Evolutionary conservation across 2,329 filamentous ascomycete species (phyloP).

Genomic region (Xylaria sp.): DNA sequence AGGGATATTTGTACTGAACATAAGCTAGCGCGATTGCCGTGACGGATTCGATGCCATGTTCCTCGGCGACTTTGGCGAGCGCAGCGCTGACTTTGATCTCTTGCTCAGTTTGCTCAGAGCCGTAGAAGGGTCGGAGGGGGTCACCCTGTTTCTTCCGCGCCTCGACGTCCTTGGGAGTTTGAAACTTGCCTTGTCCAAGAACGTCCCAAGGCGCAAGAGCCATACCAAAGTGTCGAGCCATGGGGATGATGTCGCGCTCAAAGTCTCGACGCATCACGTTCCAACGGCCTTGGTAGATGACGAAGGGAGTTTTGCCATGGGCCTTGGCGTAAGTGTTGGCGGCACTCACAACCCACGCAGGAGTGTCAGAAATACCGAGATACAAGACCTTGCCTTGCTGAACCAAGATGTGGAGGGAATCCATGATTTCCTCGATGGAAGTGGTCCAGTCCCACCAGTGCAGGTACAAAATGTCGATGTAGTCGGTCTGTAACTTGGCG

Average conservation of each 20-base stretch:
- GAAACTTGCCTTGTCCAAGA: conserved; percentile 61
- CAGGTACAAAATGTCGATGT: conserved; percentile 58
- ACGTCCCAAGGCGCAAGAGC: conserved; percentile 69
- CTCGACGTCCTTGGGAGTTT: conserved; percentile 52
- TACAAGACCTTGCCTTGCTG: conserved; percentile 56
- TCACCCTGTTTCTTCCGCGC: conserved; percentile 52
- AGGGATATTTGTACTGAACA: conserved; percentile 57
- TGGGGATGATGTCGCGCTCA: conserved; percentile 57
- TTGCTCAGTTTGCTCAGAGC: conserved; percentile 56
- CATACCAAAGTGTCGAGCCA: conserved; percentile 58
- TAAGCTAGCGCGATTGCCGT: conserved; percentile 67
- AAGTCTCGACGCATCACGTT: conserved; percentile 51
- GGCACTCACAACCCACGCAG: conserved; percentile 54
- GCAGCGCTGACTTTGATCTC: conserved; percentile 66
- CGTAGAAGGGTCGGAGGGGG: conserved; percentile 49
- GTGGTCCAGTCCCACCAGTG: conserved; percentile 59
- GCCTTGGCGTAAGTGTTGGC: conserved; percentile 54
- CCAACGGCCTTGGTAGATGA: conserved; percentile 56
- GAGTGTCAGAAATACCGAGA: conserved; percentile 55
- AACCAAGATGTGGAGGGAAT: conserved; percentile 56
- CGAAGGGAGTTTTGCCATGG: conserved; percentile 53
- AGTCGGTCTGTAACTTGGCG: conserved; percentile 70
- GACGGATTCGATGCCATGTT: conserved; percentile 63
- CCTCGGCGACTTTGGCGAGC: conserved; percentile 67
- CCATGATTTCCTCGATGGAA: conserved; percentile 57